These are phyloP conservation scores for Astragalus membranaceus DNA, from an alignment of 306 rosid species.

Conservation along the genomic window DNA sequence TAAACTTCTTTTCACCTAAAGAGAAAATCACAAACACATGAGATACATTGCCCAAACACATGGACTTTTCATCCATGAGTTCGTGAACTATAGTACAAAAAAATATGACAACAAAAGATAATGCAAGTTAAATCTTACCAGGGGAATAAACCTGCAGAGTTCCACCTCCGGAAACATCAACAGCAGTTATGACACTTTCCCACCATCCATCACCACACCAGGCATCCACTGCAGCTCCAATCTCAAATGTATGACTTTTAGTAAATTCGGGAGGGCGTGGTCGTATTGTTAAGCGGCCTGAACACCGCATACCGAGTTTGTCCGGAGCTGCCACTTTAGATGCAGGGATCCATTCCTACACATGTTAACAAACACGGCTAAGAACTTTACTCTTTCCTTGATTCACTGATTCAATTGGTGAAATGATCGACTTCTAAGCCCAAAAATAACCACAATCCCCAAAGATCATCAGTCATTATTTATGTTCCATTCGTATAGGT, in stretches of 20 bases:
- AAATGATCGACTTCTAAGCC: too few relatives aligned
- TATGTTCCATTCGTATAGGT: too few relatives aligned
- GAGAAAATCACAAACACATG: conserved; percentile 27
- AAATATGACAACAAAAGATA: not conserved
- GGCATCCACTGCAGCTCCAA: conserved; percentile 73
- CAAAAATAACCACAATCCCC: too few relatives aligned
- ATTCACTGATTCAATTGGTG: not conserved
- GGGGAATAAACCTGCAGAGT: conserved; percentile 56
- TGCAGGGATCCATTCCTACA: conserved; percentile 79
- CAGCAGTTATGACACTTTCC: conserved; percentile 67
- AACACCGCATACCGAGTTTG: conserved; percentile 59
- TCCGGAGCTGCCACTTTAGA: conserved; percentile 60
- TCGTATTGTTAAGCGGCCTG: conserved; percentile 64
- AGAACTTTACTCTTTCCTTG: conserved; percentile 11
- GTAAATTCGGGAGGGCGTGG: conserved; percentile 45
- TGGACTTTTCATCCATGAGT: conserved; percentile 5
- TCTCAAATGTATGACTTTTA: conserved; percentile 25
- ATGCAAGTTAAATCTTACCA: conserved; percentile 34
- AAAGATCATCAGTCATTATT: too few relatives aligned
- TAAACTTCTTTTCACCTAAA: conserved; percentile 54
- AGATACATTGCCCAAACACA: too few relatives aligned
- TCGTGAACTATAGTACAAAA: not conserved
- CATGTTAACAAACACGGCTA: conserved; percentile 17
- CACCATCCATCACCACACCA: conserved; percentile 91
- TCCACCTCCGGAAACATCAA: conserved; percentile 34